A percentile compares a stretch with the other conserved stretches of the same genome.
phyloP scores from a whole-genome alignment of 2,329 filamentous ascomycete genomes.

The Colletotrichum cordylinicola region DNA sequence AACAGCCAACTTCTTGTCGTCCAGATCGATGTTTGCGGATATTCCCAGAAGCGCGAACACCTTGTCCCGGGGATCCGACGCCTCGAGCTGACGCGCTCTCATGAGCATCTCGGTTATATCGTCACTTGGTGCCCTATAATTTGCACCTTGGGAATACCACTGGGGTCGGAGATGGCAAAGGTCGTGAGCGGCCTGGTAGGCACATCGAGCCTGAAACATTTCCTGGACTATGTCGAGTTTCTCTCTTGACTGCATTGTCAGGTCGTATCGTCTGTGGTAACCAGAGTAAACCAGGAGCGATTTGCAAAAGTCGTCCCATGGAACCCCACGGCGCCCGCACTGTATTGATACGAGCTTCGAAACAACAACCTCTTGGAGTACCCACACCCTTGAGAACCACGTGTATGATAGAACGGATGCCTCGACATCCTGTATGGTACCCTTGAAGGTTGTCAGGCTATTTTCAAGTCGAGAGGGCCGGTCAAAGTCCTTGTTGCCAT shows the following conservation, averaged over 20 bases:
- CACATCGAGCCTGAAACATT: not conserved
- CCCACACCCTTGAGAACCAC: not conserved
- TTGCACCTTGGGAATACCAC: not conserved
- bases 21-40: not conserved
- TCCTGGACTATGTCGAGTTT: not conserved
- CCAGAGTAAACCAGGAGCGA: fast-evolving
- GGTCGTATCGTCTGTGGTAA: not conserved
- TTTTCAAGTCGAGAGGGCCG: not conserved
- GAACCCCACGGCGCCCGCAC: not conserved
- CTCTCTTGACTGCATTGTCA: not conserved
- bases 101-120: not conserved
- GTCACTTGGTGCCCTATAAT: not conserved
- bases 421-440: not conserved
- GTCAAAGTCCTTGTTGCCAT: not conserved
- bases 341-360: not conserved
- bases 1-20: not conserved
- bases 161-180: fast-evolving
- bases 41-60: not conserved
- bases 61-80: not conserved
- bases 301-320: not conserved
- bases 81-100: not conserved
- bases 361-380: not conserved
- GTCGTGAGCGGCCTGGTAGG: not conserved
- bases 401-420: not conserved
- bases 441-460: not conserved